Evolutionary conservation across 306 rosid genomes (phyloP).

Genomic region (Delonix regia): DNA sequence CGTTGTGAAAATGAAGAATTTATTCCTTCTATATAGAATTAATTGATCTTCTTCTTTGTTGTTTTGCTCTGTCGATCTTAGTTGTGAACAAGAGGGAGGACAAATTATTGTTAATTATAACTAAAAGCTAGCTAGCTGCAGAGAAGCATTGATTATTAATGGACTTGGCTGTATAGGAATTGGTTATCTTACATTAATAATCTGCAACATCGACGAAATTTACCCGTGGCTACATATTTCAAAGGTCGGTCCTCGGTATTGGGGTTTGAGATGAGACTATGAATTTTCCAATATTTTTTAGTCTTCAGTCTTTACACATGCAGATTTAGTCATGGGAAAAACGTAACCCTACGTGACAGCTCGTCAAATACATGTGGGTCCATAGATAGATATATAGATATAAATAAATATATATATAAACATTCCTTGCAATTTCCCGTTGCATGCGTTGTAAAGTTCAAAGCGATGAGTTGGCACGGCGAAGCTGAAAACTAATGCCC

Average conservation of each 20-base stretch:
- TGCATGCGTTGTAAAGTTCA: constrained; percentile 59
- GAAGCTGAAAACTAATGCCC: constrained; percentile 22
- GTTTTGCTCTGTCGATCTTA: background rate
- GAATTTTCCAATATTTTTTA: background rate
- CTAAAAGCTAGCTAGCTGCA: background rate
- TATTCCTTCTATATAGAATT: background rate
- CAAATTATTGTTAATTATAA: background rate
- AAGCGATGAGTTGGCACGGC: constrained; percentile 45
- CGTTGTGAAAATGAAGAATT: background rate
- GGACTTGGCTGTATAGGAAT: constrained; percentile 28
- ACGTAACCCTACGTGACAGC: constrained; percentile 19
- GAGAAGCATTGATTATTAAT: background rate
- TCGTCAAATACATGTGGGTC: background rate
- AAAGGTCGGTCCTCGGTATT: constrained; percentile 34
- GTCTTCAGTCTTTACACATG: constrained; percentile 21
- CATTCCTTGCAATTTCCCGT: constrained; percentile 43
- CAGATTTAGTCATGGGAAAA: constrained; percentile 14
- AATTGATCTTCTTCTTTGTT: constrained; percentile 11
- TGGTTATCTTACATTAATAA: background rate
- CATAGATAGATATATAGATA: background rate
- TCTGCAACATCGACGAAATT: constrained; percentile 23
- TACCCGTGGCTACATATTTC: constrained; percentile 14
- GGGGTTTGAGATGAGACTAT: constrained; percentile 6
- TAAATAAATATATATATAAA: constrained; percentile 10
- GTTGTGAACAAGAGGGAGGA: background rate